Evolutionary conservation across 1,284 basidiomycete species (phyloP).

Genomic region (Cutaneotrichosporon spelunceum): DNA sequence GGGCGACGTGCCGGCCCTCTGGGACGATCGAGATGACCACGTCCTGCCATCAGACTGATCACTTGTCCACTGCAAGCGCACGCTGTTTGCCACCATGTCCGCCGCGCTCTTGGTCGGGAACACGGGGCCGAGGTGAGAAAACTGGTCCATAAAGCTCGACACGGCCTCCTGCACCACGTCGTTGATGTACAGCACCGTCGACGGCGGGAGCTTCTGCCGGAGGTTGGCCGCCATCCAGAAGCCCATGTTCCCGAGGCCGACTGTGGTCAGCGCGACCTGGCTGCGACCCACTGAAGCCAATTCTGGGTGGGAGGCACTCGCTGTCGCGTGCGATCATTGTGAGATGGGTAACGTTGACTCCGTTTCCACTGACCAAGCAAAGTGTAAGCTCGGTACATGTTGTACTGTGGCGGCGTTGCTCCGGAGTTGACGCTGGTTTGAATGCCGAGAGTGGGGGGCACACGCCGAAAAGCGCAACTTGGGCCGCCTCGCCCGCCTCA

Average conservation of each 20-base stretch:
- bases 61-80: neutral
- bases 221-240: constrained; percentile 13
- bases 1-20: constrained; percentile 11
- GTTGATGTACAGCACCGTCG: constrained; percentile 5
- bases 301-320: neutral
- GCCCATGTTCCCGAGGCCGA: constrained; percentile 14
- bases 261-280: constrained; percentile 1
- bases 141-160: neutral
- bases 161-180: constrained; percentile 8
- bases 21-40: constrained; percentile 15
- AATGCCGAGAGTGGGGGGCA: neutral
- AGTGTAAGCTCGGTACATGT: too few species aligned
- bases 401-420: neutral
- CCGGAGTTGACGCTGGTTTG: neutral
- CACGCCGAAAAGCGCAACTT: neutral
- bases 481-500: neutral
- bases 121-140: neutral
- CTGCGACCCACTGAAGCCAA: constrained; percentile 11
- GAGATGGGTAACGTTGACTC: neutral
- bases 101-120: neutral
- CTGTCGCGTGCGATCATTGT: neutral
- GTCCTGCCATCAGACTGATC: neutral
- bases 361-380: too few species aligned
- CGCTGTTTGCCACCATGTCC: constrained; percentile 8
- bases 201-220: neutral